phyloP scores from a whole-genome alignment of 75 land plant species.

The Picea glauca region DNA sequence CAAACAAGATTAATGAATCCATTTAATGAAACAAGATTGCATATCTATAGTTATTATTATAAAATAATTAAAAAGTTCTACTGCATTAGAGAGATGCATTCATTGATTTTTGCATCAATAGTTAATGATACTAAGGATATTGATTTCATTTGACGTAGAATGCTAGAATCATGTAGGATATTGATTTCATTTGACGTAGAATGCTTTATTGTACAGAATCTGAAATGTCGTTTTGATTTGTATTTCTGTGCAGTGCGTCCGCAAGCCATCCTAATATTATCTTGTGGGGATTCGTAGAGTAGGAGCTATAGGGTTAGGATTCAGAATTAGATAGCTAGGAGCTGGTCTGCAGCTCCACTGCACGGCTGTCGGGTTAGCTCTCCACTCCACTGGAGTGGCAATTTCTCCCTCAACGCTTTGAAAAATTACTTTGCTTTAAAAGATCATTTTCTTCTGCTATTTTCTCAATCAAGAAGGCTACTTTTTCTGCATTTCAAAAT shows the following conservation, averaged over 20 bases:
- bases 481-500: background rate
- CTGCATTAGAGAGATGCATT: too few species aligned
- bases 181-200: background rate
- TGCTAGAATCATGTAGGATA: background rate
- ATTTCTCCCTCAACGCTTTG: constrained; percentile 13
- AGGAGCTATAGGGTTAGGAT: background rate
- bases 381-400: constrained; percentile 7
- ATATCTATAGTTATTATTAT: too few species aligned
- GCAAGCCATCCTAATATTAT: constrained; percentile 75
- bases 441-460: background rate
- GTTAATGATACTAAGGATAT: background rate
- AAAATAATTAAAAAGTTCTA: too few species aligned
- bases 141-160: background rate
- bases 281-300: constrained; percentile 11
- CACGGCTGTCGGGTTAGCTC: constrained; percentile 9
- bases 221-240: background rate
- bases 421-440: background rate
- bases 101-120: background rate
- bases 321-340: background rate
- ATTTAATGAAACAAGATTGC: too few species aligned
- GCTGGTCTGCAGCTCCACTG: background rate
- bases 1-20: too few species aligned
- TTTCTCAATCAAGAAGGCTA: background rate
- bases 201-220: background rate
- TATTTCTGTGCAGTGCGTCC: constrained; percentile 59